phyloP scores from a whole-genome alignment of 441 rosid species.

The Euphorbia corollata region DNA sequence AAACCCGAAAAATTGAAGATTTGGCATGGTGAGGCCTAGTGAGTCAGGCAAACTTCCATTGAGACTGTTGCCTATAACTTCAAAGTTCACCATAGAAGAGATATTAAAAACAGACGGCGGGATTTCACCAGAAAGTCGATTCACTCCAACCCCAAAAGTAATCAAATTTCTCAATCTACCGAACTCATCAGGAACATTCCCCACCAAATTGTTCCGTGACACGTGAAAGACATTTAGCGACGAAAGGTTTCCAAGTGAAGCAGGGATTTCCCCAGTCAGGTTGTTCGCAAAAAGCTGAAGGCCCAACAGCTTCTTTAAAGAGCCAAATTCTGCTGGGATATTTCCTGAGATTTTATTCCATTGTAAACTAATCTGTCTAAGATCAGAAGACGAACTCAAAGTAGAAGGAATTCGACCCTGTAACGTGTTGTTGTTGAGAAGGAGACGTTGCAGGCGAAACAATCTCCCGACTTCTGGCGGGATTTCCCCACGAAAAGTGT shows the following conservation, averaged over 20 bases:
- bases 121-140: slow-evolving; percentile 11
- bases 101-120: slow-evolving; percentile 12
- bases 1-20: slow-evolving; percentile 6
- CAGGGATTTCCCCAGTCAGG: slow-evolving; percentile 7
- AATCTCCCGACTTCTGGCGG: slow-evolving; percentile 13
- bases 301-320: slow-evolving; percentile 1
- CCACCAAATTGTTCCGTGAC: background rate
- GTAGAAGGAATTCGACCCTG: slow-evolving; percentile 9
- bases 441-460: background rate
- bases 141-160: slow-evolving; percentile 1
- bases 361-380: background rate
- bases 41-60: slow-evolving; percentile 7
- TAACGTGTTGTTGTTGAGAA: slow-evolving; percentile 12
- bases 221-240: background rate
- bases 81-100: background rate
- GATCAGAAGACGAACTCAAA: slow-evolving; percentile 2
- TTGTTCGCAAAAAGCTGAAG: background rate
- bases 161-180: slow-evolving; percentile 4
- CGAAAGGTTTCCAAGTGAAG: slow-evolving; percentile 11
- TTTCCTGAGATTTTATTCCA: slow-evolving; percentile 8
- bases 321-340: slow-evolving; percentile 12
- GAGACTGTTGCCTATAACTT: slow-evolving; percentile 4
- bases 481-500: slow-evolving; percentile 5
- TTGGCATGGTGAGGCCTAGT: slow-evolving; percentile 13
- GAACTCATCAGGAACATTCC: slow-evolving; percentile 5